Conservation (phyloP, 768 basidiomycete genomes). For the Albatrellus ellisii region DNA sequence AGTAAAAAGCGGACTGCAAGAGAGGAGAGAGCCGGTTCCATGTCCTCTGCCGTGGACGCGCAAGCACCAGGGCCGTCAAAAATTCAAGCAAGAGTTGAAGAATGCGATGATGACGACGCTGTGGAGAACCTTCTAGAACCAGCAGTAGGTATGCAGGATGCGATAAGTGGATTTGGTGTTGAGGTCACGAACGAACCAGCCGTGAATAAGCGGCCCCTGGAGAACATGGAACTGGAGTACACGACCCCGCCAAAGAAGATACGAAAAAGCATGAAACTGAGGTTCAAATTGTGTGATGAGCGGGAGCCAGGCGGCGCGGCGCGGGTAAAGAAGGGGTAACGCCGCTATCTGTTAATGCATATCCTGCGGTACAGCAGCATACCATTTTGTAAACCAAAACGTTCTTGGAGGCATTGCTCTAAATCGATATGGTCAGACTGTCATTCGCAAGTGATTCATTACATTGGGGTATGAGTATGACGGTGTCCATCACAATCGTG, state of each 20-base stretch:
- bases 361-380: no score
- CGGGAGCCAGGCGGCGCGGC: constrained; percentile 5
- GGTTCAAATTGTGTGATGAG: constrained; percentile 3
- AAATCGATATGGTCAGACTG: neutral
- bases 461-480: no score
- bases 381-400: no score
- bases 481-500: no score
- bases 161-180: constrained; percentile 5
- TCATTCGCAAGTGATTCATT: no score
- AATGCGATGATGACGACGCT: constrained; percentile 16
- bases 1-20: constrained; percentile 22
- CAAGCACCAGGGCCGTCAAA: constrained; percentile 1
- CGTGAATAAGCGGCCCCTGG: constrained; percentile 3
- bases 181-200: constrained; percentile 13
- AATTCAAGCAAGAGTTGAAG: neutral
- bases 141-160: constrained; percentile 8
- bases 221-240: constrained; percentile 3
- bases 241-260: constrained; percentile 24
- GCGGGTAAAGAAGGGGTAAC: constrained; percentile 1
- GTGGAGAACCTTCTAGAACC: constrained; percentile 13
- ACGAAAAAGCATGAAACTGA: constrained; percentile 23
- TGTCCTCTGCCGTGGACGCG: constrained; percentile 11
- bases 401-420: constrained; percentile 1
- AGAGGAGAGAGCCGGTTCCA: constrained; percentile 1
- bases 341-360: no score